These are phyloP conservation scores for Hericium erinaceus DNA, from an alignment of 768 basidiomycete species.

Conservation along the genomic window DNA sequence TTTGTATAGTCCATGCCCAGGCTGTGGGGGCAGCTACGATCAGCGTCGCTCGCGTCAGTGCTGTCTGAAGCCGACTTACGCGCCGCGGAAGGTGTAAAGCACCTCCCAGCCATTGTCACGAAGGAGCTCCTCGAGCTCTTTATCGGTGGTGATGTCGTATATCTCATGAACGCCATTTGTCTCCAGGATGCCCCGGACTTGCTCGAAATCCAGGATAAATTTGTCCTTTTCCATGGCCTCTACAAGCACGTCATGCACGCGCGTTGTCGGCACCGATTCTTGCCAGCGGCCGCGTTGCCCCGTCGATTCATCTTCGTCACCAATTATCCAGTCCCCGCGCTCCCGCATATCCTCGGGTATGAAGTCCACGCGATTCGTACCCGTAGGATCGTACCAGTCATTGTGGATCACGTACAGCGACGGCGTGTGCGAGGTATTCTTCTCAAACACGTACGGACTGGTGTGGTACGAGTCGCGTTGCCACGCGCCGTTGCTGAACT, in stretches of 20 bases:
- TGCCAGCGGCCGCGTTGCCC: constrained; percentile 10
- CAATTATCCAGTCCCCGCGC: constrained; percentile 23
- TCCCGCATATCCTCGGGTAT: constrained; percentile 23
- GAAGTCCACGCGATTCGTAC: constrained; percentile 29
- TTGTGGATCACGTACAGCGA: constrained; percentile 29
- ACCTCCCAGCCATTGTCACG: constrained; percentile 30
- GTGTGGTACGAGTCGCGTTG: constrained; percentile 25
- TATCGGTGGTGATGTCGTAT: constrained; percentile 17
- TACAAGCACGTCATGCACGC: neutral
- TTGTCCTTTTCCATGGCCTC: neutral
- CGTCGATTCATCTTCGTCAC: constrained; percentile 9
- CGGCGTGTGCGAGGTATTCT: constrained; percentile 12
- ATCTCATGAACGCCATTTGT: neutral
- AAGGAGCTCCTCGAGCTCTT: constrained; percentile 24
- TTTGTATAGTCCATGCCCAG: constrained; percentile 36
- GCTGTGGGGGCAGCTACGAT: constrained; percentile 15
- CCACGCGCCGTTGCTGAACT: constrained; percentile 32
- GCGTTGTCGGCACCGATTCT: neutral
- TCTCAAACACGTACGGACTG: constrained; percentile 20
- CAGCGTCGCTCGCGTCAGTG: neutral
- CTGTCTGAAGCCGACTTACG: constrained; percentile 23
- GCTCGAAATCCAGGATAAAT: constrained; percentile 1
- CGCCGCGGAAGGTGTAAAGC: constrained; percentile 31
- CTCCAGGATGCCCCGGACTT: neutral
- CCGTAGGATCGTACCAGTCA: constrained; percentile 29